These are phyloP conservation scores for Sarocladium kiliense DNA, from an alignment of 2,329 filamentous ascomycete species.

Conservation along the genomic window DNA sequence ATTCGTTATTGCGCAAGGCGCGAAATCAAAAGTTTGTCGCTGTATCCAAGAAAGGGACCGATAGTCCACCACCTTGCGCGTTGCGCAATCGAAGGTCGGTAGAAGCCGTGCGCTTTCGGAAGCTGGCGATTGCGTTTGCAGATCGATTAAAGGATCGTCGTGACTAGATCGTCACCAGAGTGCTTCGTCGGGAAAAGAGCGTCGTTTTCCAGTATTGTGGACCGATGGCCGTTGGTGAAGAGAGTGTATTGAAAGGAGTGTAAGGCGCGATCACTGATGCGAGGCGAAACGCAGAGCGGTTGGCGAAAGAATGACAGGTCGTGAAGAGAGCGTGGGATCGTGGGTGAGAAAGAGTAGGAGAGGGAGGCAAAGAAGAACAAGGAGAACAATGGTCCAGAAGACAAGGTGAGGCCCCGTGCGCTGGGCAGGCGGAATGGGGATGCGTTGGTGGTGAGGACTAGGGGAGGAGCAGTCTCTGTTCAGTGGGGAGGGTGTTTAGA, in stretches of 20 bases:
- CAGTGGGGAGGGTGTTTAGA: slow-evolving; percentile 7
- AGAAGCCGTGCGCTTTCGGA: not conserved
- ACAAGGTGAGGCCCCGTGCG: not conserved
- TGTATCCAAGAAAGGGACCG: not conserved
- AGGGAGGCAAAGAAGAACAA: not conserved
- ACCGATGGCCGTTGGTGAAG: not conserved
- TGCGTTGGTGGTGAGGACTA: not conserved
- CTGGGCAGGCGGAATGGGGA: not conserved
- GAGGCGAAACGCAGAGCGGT: slow-evolving; percentile 2
- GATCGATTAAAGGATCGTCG: not conserved
- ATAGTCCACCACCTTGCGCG: slow-evolving; percentile 4
- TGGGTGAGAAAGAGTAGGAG: slow-evolving; percentile 12
- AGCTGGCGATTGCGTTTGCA: not conserved
- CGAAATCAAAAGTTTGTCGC: not conserved
- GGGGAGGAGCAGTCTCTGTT: slow-evolving; percentile 3
- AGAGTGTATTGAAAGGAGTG: slow-evolving; percentile 4
- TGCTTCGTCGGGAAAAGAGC: not conserved
- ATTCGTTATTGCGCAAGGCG: slow-evolving; percentile 7
- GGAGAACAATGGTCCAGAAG: slow-evolving; percentile 2
- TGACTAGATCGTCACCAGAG: not conserved
- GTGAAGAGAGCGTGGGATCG: slow-evolving; percentile 14
- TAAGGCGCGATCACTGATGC: slow-evolving; percentile 8
- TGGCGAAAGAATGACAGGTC: slow-evolving; percentile 7
- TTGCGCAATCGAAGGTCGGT: not conserved
- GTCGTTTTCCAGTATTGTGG: not conserved